These are phyloP conservation scores for Solanum paucissectum DNA, from an alignment of 257 asterid genomes.

Conservation along the genomic window DNA sequence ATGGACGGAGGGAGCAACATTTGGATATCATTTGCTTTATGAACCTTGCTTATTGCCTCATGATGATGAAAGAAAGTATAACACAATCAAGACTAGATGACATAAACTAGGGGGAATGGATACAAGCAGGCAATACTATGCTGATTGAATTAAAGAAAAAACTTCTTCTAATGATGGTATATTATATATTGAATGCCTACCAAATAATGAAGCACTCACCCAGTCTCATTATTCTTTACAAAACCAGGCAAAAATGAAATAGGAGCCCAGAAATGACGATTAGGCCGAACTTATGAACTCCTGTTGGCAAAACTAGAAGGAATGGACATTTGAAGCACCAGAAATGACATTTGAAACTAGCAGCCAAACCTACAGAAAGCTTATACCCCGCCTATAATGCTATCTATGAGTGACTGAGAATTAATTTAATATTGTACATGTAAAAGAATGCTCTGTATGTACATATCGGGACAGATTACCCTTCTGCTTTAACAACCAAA, in stretches of 20 bases:
- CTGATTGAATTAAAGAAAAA: background rate
- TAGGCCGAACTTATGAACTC: background rate
- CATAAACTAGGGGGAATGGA: background rate
- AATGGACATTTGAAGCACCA: background rate
- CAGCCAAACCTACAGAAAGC: background rate
- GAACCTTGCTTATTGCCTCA: background rate
- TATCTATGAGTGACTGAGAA: background rate
- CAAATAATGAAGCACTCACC: background rate
- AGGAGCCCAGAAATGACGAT: background rate
- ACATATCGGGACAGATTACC: background rate
- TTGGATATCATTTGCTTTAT: background rate
- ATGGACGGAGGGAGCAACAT: background rate
- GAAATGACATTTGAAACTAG: background rate
- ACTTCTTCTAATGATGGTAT: background rate
- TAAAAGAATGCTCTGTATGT: constrained; percentile 5
- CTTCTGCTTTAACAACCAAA: background rate
- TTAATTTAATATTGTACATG: background rate
- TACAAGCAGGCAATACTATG: background rate
- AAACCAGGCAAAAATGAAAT: background rate
- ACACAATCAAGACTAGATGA: background rate
- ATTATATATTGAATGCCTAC: background rate
- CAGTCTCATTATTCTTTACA: background rate
- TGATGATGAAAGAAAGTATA: background rate
- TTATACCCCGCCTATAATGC: background rate
- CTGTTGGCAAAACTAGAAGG: background rate